These are phyloP conservation scores for Sclerotinia minor DNA, from an alignment of 2,329 filamentous ascomycete species.

Conservation along the genomic window DNA sequence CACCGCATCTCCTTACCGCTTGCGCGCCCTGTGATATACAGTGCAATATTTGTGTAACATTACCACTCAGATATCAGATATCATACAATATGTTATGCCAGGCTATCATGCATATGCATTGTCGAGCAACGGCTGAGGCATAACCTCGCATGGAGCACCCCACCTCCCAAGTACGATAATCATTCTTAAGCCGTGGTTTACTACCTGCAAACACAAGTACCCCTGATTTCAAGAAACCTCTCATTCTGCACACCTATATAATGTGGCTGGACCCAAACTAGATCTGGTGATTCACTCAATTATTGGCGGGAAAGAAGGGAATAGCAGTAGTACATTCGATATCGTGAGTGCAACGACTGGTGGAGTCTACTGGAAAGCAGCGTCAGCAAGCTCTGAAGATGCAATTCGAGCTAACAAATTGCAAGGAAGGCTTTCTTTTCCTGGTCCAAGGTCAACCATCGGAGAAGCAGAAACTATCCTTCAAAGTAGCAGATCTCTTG, in stretches of 20 bases:
- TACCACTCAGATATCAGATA: too few species aligned
- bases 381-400: constrained; percentile 5
- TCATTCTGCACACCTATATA: neutral
- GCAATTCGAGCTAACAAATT: neutral
- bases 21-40: too few species aligned
- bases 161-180: too few species aligned
- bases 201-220: too few species aligned
- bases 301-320: constrained; percentile 8
- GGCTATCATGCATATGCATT: too few species aligned
- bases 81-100: too few species aligned
- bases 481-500: constrained; percentile 2
- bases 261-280: neutral
- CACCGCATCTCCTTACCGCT: neutral
- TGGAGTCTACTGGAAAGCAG: constrained; percentile 10
- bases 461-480: constrained; percentile 7
- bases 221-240: too few species aligned
- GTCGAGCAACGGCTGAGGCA: too few species aligned
- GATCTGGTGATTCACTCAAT: constrained; percentile 7
- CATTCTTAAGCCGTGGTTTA: too few species aligned
- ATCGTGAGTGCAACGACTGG: constrained; percentile 10
- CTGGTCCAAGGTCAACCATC: constrained; percentile 10
- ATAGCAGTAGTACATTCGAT: neutral
- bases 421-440: neutral
- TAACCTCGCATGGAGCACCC: too few species aligned
- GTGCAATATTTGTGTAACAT: too few species aligned